Evolutionary conservation across 805 yeast species (phyloP), one percentile per base, ranked within the genome.

Genomic region (Myxozyma udenii): DNA sequence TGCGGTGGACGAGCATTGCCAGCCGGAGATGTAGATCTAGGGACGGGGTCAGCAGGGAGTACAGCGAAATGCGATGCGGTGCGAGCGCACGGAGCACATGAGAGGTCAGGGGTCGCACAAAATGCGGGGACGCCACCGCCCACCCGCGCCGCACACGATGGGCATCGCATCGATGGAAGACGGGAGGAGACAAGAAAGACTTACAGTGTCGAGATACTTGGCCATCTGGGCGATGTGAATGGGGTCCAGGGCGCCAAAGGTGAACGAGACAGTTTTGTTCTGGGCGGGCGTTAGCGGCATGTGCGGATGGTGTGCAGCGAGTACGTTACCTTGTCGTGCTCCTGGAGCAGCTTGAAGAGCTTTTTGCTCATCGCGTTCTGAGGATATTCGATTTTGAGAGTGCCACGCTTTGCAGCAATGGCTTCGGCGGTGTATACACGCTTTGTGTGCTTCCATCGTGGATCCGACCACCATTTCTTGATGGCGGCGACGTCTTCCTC

Each of bases 1-100:
- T 48, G 98, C 97, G 48, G 98, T 91, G 21, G 97, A 89, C 43
- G 96, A 89, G 71, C 95, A 90, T 76, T 91, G 98, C 98, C 98
- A 91, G 48, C 98, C 98, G 38, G 95, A 85, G 60, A 91, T 95
- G 71, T 91, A 91, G 63, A 91, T 79, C 58, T 52, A 3, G n/a
- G 33, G 14, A 28, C 9, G 33, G 19, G 12, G 19, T 28, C 23
- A 41, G 28, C 12, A 16, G 41, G 28, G 41, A 9, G 19, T 18
- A 2, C 25, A 32, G 6, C 21, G 5, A 44, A 41, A 21, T 22
- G 11, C 40, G n/a, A 37, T n/a, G n/a, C n/a, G n/a, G n/a, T n/a
- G n/a, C n/a, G n/a, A n/a, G n/a, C n/a, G n/a, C n/a, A n/a, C n/a
- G n/a, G n/a, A n/a, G n/a, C n/a, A n/a, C n/a, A n/a, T n/a, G n/a